These are phyloP conservation scores for Thermothelomyces thermophilus DNA, from an alignment of 2,329 filamentous ascomycete species.

Conservation along the genomic window DNA sequence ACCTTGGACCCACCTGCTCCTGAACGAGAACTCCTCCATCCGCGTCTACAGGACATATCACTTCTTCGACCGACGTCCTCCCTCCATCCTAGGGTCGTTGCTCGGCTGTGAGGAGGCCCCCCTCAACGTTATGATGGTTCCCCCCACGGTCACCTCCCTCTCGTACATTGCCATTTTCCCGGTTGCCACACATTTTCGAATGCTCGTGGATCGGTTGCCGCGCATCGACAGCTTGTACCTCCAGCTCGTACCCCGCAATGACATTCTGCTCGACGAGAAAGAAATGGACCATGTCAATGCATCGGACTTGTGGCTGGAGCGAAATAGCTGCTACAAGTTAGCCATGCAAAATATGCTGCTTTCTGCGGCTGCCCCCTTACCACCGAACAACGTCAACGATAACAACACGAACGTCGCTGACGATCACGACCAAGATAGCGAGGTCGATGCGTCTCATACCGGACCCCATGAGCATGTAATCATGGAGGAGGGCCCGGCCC, in stretches of 20 bases:
- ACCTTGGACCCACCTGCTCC: constrained; percentile 57
- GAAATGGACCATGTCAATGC: constrained; percentile 36
- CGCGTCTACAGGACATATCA: constrained; percentile 65
- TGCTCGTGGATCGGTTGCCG: constrained; percentile 42
- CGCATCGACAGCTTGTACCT: constrained; percentile 48
- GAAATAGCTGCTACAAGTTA: constrained; percentile 18
- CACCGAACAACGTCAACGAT: constrained; percentile 1
- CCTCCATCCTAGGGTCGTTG: constrained; percentile 52
- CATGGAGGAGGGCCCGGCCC: constrained; percentile 27
- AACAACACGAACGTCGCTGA: constrained; percentile 11
- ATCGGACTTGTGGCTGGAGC: constrained; percentile 36
- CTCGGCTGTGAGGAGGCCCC: constrained; percentile 36
- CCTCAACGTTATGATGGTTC: constrained; percentile 34
- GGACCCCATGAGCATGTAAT: neutral
- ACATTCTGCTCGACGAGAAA: constrained; percentile 31
- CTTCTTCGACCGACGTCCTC: constrained; percentile 59
- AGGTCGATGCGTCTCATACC: neutral
- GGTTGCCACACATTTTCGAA: constrained; percentile 52
- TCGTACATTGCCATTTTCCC: constrained; percentile 63
- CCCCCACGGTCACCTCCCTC: constrained; percentile 41
- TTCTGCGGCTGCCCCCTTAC: neutral
- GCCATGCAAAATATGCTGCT: constrained; percentile 30
- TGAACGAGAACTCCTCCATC: constrained; percentile 73
- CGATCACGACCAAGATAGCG: neutral
- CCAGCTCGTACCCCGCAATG: constrained; percentile 39